Conservation (phyloP, 78 protist genomes). For the Dictyostelium brefeldianum region DNA sequence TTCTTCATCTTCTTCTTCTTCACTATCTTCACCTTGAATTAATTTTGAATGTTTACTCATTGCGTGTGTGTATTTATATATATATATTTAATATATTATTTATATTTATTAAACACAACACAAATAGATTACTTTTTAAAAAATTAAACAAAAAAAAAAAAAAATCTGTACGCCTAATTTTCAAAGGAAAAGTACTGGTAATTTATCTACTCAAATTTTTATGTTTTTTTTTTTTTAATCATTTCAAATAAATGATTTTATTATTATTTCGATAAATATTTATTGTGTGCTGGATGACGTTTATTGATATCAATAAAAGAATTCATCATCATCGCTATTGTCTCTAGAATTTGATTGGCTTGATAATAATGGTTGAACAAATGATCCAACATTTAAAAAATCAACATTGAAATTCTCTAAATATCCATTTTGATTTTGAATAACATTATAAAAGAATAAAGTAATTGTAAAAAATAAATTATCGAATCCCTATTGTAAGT, state of each 20-base stretch:
- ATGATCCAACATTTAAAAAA: background rate
- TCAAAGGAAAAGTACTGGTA: too few relatives aligned
- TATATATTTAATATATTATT: background rate
- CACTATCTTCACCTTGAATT: slow-evolving; percentile 20
- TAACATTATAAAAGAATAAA: slow-evolving; percentile 59
- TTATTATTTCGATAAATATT: too few relatives aligned
- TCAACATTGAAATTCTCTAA: slow-evolving; percentile 21
- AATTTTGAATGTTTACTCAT: slow-evolving; percentile 8
- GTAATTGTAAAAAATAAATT: slow-evolving; percentile 58
- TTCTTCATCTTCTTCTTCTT: slow-evolving; percentile 22
- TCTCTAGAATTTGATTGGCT: too few relatives aligned
- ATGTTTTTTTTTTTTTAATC: too few relatives aligned
- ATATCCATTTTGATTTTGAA: slow-evolving; percentile 51
- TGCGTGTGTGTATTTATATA: background rate
- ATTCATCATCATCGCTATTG: slow-evolving; percentile 11
- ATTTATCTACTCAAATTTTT: too few relatives aligned
- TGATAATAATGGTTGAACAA: background rate
- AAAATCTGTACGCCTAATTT: too few relatives aligned
- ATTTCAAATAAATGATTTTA: too few relatives aligned
- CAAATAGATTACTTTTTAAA: too few relatives aligned
- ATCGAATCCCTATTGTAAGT: slow-evolving; percentile 20
- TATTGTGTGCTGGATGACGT: too few relatives aligned
- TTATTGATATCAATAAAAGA: too few relatives aligned
- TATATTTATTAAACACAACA: background rate
- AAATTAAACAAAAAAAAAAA: too few relatives aligned